These are phyloP conservation scores for Hydrangea macrophylla DNA, from an alignment of 148 eudicot genomes.

Conservation along the genomic window DNA sequence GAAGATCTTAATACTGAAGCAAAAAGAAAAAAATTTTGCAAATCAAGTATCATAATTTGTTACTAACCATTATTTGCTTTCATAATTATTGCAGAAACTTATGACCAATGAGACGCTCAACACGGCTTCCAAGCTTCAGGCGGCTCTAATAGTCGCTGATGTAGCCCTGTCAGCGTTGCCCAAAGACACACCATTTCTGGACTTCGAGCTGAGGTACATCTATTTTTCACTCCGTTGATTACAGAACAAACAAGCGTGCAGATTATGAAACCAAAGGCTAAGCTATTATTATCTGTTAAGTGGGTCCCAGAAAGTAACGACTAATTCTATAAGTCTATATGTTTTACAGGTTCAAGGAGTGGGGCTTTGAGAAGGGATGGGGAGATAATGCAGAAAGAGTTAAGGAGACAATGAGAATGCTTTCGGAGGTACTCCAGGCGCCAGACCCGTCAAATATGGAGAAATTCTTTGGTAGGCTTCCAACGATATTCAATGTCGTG, in stretches of 20 bases:
- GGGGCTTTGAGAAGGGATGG: constrained; percentile 99
- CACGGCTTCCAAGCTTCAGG: constrained; percentile 72
- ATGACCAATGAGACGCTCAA: constrained; percentile 78
- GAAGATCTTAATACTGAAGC: neutral
- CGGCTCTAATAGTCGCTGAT: constrained; percentile 69
- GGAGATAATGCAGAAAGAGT: constrained; percentile 80
- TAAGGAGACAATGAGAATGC: constrained; percentile 62
- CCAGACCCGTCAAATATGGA: constrained; percentile 72
- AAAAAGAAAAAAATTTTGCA: no score
- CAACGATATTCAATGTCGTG: constrained; percentile 68
- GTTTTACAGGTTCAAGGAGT: constrained; percentile 64
- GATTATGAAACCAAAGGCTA: no score
- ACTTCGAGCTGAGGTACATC: constrained; percentile 64
- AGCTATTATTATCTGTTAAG: neutral
- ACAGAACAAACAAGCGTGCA: no score
- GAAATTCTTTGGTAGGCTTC: constrained; percentile 67
- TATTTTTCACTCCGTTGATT: neutral
- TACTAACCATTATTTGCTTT: neutral
- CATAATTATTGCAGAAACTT: constrained; percentile 59
- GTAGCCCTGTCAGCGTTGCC: constrained; percentile 60
- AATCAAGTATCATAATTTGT: neutral
- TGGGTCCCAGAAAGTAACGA: neutral
- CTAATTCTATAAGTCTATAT: neutral
- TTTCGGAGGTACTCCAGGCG: constrained; percentile 87
- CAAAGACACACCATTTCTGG: constrained; percentile 55